Evolutionary conservation across 2,329 filamentous ascomycete species (phyloP).

Genomic region (Sarocladium oryzae): DNA sequence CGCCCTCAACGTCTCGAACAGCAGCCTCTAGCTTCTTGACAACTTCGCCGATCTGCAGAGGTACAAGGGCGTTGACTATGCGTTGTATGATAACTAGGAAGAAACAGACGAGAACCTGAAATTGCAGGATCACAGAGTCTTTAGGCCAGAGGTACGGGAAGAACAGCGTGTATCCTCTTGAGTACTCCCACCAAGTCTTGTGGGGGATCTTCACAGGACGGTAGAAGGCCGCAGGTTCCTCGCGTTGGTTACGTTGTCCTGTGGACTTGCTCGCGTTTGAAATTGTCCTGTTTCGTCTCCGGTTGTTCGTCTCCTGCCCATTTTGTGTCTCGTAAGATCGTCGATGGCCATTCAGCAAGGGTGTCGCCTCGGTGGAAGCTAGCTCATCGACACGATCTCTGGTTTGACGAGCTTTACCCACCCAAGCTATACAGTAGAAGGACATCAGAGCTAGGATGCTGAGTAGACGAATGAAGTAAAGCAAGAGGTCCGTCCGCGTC

Average conservation of each 20-base stretch:
- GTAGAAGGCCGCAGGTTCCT: constrained; percentile 74
- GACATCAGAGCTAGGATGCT: constrained; percentile 55
- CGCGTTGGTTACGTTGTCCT: constrained; percentile 21
- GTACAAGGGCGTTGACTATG: constrained; percentile 79
- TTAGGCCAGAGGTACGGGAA: constrained; percentile 96
- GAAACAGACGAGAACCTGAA: constrained; percentile 78
- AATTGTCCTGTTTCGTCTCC: constrained; percentile 28
- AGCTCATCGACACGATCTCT: constrained; percentile 29
- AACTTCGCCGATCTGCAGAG: constrained; percentile 71
- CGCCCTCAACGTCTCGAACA: constrained; percentile 40
- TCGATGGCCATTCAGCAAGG: constrained; percentile 47
- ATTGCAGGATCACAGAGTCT: constrained; percentile 65
- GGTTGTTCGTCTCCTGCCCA: constrained; percentile 18
- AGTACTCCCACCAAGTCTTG: constrained; percentile 93
- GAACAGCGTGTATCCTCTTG: constrained; percentile 86
- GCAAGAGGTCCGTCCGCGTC: constrained; percentile 51
- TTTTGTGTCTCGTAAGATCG: constrained; percentile 29
- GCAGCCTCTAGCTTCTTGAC: constrained; percentile 61
- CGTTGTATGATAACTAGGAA: constrained; percentile 73
- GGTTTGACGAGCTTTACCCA: constrained; percentile 33
- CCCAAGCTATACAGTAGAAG: constrained; percentile 36
- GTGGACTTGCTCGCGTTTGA: constrained; percentile 30
- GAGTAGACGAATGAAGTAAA: constrained; percentile 63
- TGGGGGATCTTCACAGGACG: constrained; percentile 79
- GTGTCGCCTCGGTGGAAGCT: constrained; percentile 35